Percentiles rank a stretch among this genome's conserved stretches.
Evolutionary conservation across 2,329 filamentous ascomycete species (phyloP).

Genomic region (Colletotrichum sp.): DNA sequence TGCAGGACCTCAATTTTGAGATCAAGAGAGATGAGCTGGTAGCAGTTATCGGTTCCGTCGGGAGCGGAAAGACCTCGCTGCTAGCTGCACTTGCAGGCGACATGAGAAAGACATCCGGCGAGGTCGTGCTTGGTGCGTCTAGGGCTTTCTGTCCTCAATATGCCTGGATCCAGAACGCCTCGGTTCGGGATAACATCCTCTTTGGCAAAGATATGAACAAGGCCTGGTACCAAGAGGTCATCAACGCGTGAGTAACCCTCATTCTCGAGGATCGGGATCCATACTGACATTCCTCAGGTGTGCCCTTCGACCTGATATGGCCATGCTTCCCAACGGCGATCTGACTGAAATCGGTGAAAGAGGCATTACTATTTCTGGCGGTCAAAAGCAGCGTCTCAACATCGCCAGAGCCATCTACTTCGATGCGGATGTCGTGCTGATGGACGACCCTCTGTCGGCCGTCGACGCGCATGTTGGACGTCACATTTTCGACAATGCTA

Average conservation of each 20-base stretch:
- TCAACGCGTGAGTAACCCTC: conserved; percentile 66
- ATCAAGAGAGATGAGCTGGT: conserved; percentile 78
- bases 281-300: conserved; percentile 54
- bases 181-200: conserved; percentile 85
- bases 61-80: conserved; percentile 88
- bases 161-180: conserved; percentile 96
- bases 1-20: conserved; percentile 70
- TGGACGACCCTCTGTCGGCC: conserved; percentile 73
- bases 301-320: conserved; percentile 82
- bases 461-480: conserved; percentile 74
- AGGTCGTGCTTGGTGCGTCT: conserved; percentile 76
- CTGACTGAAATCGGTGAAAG: conserved; percentile 92
- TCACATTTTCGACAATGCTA: conserved; percentile 91
- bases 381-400: conserved; percentile 93
- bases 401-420: conserved; percentile 85
- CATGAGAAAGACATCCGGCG: conserved; percentile 83
- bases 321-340: conserved; percentile 92
- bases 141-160: conserved; percentile 95
- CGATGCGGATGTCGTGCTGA: conserved; percentile 69
- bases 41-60: conserved; percentile 88
- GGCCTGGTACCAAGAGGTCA: conserved; percentile 83
- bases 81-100: conserved; percentile 90
- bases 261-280: not conserved
- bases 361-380: conserved; percentile 93
- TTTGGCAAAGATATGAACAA: conserved; percentile 82